Evolutionary conservation across 148 eudicot genomes (phyloP), one percentile per base, ranked within the genome.

Genomic region (Chenopodium album): DNA sequence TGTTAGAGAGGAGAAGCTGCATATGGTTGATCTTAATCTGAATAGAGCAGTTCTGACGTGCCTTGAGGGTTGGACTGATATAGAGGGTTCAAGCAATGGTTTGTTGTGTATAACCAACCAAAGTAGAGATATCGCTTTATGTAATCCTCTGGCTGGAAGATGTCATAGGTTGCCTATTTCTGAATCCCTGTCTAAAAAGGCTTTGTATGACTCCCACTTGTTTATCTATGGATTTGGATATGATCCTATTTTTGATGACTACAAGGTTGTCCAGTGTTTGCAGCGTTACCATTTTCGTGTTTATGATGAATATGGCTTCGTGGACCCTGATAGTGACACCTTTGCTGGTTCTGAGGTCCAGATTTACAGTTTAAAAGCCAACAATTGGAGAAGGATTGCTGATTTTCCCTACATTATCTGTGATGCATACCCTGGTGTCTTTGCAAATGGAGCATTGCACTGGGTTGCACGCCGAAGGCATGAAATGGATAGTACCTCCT

Each of bases 371-470:
- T 52, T 56, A 11, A 76, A 59, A 28, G 13, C 63, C 23, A 76
- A 76, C 17, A 13, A 22, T 59, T 76, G 78, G 68, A 60, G 50
- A 54, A 76, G 31, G 50, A 34, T 60, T 31, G 64, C 20, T 4
- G 16, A 26, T 29, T 59, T 76, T 26, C 67, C 78, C 31, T 76
- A 56, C 14, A 14, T 31, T 76, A 10, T 56, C 48, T 76, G 47
- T n/a, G 59, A 29, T 56, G n/a, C 66, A 32, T 76, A 68, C 48
- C 7, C 44, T n/a, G 78, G 78, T 20, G 78, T 76, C 14, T 41
- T 76, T 76, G 67, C 78, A 29, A 76, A 48, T 32, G 78, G 78
- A 16, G 68, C 78, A 56, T 60, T 76, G 68, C 48, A 59, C 19
- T 76, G 78, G 78, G 66, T 59, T 56, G 68, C 78, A 19, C 65